These are phyloP conservation scores for Boletales sp. DNA, from an alignment of 768 basidiomycete genomes.

Conservation along the genomic window DNA sequence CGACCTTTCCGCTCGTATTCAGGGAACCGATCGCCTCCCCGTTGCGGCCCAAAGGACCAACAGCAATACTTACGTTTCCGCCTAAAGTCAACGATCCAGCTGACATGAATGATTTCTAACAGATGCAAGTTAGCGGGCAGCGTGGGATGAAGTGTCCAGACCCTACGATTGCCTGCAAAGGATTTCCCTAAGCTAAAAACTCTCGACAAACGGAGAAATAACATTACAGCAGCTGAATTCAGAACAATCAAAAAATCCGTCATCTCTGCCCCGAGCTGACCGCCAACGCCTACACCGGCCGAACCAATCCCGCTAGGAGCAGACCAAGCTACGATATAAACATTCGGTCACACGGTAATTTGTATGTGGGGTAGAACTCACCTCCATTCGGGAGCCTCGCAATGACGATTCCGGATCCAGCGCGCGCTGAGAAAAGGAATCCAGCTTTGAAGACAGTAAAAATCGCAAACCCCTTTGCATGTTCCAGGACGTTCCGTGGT, in stretches of 20 bases:
- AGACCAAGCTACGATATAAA: constrained; percentile 82
- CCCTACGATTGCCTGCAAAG: constrained; percentile 59
- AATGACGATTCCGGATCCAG: constrained; percentile 84
- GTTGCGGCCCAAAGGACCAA: constrained; percentile 92
- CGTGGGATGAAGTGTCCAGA: background rate
- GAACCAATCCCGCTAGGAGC: constrained; percentile 94
- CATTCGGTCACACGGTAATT: background rate
- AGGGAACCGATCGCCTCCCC: constrained; percentile 85
- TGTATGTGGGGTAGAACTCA: constrained; percentile 37
- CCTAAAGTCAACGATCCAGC: constrained; percentile 88
- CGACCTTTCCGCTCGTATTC: constrained; percentile 80
- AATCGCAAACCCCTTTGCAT: constrained; percentile 80
- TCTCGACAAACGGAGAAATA: background rate
- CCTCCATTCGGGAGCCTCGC: constrained; percentile 78
- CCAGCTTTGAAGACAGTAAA: constrained; percentile 80
- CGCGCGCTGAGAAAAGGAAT: constrained; percentile 70
- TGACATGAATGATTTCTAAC: constrained; percentile 85
- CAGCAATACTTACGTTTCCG: constrained; percentile 83
- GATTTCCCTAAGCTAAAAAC: constrained; percentile 3
- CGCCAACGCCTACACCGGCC: constrained; percentile 85
- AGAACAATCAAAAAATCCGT: constrained; percentile 90
- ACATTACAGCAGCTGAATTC: constrained; percentile 71
- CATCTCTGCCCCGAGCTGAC: constrained; percentile 80
- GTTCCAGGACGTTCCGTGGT: constrained; percentile 50
- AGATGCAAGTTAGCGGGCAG: constrained; percentile 5